Evolutionary conservation across 169 alveolate species (phyloP).

Genomic region (Plasmodium chabaudi): DNA sequence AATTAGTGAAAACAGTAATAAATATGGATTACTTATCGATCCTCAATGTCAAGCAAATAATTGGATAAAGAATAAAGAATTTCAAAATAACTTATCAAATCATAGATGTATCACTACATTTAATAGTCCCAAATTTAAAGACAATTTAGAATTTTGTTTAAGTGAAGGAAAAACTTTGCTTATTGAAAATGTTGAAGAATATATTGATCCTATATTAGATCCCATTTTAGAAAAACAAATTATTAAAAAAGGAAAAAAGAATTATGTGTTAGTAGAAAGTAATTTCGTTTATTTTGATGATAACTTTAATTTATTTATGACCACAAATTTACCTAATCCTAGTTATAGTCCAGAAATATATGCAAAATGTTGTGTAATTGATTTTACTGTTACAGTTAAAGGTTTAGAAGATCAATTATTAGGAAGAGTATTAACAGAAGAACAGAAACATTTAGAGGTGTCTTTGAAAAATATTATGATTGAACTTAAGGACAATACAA

Average conservation of each 20-base stretch:
- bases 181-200: conserved; percentile 96
- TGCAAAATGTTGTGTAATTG: conserved; percentile 96
- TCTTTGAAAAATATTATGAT: conserved; percentile 91
- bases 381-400: conserved; percentile 96
- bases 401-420: conserved; percentile 96
- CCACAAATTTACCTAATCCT: conserved; percentile 96
- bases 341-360: conserved; percentile 97
- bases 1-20: conserved; percentile 82
- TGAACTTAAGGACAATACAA: conserved; percentile 94
- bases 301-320: conserved; percentile 95
- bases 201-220: conserved; percentile 96
- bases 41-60: conserved; percentile 88
- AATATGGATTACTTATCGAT: conserved; percentile 88
- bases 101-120: conserved; percentile 91
- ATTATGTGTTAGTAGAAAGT: conserved; percentile 92
- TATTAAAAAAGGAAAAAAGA: conserved; percentile 90
- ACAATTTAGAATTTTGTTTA: conserved; percentile 92
- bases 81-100: conserved; percentile 83
- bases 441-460: conserved; percentile 94
- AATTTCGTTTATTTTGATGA: conserved; percentile 93
- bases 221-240: conserved; percentile 96
- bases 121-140: conserved; percentile 91
- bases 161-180: conserved; percentile 93
- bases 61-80: conserved; percentile 85
- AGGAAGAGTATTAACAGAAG: conserved; percentile 96